phyloP scores from a whole-genome alignment of 1,139 yeast genomes.

The Pichia sp. region DNA sequence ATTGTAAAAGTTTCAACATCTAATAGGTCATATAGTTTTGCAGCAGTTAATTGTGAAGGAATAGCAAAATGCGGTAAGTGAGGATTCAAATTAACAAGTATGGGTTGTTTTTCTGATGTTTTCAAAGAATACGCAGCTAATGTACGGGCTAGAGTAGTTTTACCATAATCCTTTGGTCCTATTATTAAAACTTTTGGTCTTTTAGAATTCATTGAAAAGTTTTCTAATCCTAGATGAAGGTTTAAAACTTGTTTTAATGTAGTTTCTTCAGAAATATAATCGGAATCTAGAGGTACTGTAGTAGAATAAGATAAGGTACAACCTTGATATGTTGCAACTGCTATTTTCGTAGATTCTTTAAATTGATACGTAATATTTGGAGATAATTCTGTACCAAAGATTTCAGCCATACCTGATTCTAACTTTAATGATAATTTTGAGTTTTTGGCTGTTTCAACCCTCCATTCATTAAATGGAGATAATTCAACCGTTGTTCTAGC shows the following conservation, averaged over 20 bases:
- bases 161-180: conserved; percentile 73
- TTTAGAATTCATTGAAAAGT: conserved; percentile 24
- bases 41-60: conserved; percentile 81
- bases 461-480: conserved; percentile 66
- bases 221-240: conserved; percentile 72
- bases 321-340: conserved; percentile 57
- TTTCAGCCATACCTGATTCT: conserved; percentile 70
- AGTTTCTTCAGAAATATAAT: conserved; percentile 67
- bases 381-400: conserved; percentile 90
- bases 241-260: conserved; percentile 37
- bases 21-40: conserved; percentile 12
- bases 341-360: conserved; percentile 50
- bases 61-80: conserved; percentile 68
- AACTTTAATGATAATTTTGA: conserved; percentile 52
- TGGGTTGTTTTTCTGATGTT: conserved; percentile 55
- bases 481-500: conserved; percentile 25
- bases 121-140: conserved; percentile 64
- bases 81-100: conserved; percentile 81
- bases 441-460: conserved; percentile 66
- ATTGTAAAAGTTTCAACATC: conserved; percentile 69
- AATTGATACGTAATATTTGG: conserved; percentile 57
- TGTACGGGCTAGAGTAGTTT: conserved; percentile 66
- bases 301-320: conserved; percentile 42
- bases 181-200: conserved; percentile 47
- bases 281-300: conserved; percentile 32